Conservation (phyloP, 352 stramenopile genomes). For the Globisporangium cystogenes region DNA sequence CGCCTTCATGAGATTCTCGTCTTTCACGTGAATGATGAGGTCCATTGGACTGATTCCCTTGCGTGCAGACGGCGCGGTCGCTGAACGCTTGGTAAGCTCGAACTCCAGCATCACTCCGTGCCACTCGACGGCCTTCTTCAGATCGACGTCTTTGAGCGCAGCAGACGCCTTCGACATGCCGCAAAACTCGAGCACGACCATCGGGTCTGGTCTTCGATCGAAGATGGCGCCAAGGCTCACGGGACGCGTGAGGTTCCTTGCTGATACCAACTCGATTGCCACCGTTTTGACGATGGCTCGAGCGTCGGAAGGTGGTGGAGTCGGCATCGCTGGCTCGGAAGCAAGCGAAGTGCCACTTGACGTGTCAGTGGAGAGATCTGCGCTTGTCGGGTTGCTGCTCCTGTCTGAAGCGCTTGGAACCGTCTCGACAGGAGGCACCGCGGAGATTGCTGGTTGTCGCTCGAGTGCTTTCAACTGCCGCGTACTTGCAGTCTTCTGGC, state of each 20-base stretch:
- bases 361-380: no score
- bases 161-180: conserved; percentile 15
- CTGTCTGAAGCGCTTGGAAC: not conserved
- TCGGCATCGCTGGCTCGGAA: not conserved
- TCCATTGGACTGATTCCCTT: conserved; percentile 19
- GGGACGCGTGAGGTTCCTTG: conserved; percentile 20
- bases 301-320: not conserved
- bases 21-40: conserved; percentile 27
- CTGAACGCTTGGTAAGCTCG: conserved; percentile 11
- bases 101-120: conserved; percentile 15
- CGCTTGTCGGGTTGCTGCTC: no score
- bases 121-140: conserved; percentile 31
- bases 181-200: conserved; percentile 26
- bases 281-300: conserved; percentile 11
- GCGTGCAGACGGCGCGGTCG: not conserved
- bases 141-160: conserved; percentile 27
- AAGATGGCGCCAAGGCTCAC: conserved; percentile 26
- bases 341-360: no score
- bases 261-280: conserved; percentile 24
- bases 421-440: not conserved
- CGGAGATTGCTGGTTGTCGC: not conserved
- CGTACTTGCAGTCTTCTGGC: not conserved
- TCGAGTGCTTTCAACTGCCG: not conserved
- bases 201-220: conserved; percentile 34
- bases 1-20: conserved; percentile 35